Evolutionary conservation across 768 basidiomycete genomes (phyloP), one percentile per base, ranked within the genome.

Genomic region (Trametes maxima): DNA sequence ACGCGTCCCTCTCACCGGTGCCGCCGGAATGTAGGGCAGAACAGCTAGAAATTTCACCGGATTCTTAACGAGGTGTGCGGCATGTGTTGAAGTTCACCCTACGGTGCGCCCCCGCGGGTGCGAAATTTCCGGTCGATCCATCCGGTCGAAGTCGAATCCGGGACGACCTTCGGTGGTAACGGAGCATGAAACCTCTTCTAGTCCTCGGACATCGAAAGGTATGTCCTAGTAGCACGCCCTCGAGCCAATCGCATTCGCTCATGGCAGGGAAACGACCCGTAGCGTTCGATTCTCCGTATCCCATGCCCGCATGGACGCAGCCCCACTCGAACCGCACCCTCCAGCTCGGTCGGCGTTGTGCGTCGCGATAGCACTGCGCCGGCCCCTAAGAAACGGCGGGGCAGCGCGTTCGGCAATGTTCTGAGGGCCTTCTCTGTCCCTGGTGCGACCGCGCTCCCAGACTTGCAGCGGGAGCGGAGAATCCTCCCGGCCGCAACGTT

Each of bases 391-490:
- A 44, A 52, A 42, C 43, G 2, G 39, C 49, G 48, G 36, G 55
- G 45, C 61, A 44, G 45, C 16, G 56, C 44, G 28, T 28, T 33
- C 24, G 47, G 22, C 47, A 40, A 12, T 16, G n/a, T 17, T n/a
- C 40, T n/a, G n/a, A n/a, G 14, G 40, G 24, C 47, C 19, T 17
- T 46, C 48, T 17, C 25, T 13, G 51, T 25, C 54, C 55, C 43
- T 57, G 48, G 50, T 36, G 43, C 25, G 36, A 45, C 50, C 48
- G 47, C 48, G 43, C 44, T 62, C 61, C 35, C 61, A 57, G 61
- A 56, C 50, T 57, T 43, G 47, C 28, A 33, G 47, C 24, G 43
- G 47, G 37, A 28, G 45, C 16, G 16, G n/a, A 37, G 48, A 14
- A 19, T 17, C 22, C 25, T 50, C 60, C 49, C 54, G 40, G 46